Conservation (phyloP, 345 rosid genomes). For the thale cress (Arabidopsis thaliana) region DNA sequence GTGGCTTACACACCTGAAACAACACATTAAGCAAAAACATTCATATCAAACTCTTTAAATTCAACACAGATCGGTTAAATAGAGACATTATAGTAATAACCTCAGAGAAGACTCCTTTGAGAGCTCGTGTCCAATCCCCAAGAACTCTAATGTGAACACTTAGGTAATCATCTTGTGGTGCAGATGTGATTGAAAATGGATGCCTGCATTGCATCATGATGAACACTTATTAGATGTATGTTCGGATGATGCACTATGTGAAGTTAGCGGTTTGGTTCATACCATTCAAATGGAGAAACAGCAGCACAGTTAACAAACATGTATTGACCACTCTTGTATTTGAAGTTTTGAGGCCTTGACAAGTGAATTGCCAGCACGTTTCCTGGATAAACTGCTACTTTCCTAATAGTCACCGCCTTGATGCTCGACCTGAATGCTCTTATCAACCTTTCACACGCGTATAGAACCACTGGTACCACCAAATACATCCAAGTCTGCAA, state of each 20-base stretch:
- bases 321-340: constrained; percentile 85
- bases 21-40: constrained; percentile 16
- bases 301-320: constrained; percentile 85
- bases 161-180: constrained; percentile 79
- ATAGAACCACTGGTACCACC: constrained; percentile 63
- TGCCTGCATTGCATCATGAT: constrained; percentile 54
- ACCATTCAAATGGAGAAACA: constrained; percentile 90
- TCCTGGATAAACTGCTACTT: constrained; percentile 81
- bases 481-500: constrained; percentile 74
- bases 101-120: constrained; percentile 70
- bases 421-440: constrained; percentile 77
- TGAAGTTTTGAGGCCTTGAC: constrained; percentile 80
- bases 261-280: not conserved
- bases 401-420: constrained; percentile 62
- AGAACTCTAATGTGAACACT: constrained; percentile 78
- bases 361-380: constrained; percentile 74
- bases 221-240: not conserved
- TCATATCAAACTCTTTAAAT: constrained; percentile 11
- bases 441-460: constrained; percentile 63
- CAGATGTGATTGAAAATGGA: constrained; percentile 86
- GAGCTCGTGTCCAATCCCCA: constrained; percentile 85
- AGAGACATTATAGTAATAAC: constrained; percentile 38
- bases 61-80: not conserved
- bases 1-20: constrained; percentile 66
- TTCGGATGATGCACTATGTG: not conserved